Base-by-base conservation (phyloP, 441 rosid genomes). In the Erodium texanum region DNA sequence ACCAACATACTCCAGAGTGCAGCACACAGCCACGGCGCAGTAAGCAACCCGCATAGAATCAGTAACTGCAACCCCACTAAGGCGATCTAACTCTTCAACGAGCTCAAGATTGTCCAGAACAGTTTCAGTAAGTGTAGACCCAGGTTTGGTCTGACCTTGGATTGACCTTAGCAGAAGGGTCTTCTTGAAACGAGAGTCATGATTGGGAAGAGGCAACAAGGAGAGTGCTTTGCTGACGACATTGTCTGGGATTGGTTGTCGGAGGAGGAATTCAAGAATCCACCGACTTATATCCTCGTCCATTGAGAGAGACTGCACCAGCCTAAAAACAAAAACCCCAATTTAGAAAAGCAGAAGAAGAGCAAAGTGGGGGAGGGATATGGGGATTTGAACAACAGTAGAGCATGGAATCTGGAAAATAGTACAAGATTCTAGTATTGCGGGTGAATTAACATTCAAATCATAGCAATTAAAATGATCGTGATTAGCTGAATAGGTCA, bases 11-110 rank as follows among this genome's bases (percentile, higher is more conserved):
- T 75, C 86, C 64, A 77, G 74, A 23, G 86, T 78, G 18, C 89
- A 88, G 68, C 83, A 88, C 66, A 82, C 80, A 1, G 88, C 90
- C 14, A 79, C 86, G 10, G 81, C 78, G 58, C 80, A 68, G 45
- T 79, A 89, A 0, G 92, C 93, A 23, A 58, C 69, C 70, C 78
- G 82, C 80, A 88, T 79, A 52, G 91, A 81, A 3, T 70, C 75
- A 0, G 77, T 41, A 11, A 81, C 72, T 10, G 50, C 23, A 0
- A 24, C 41, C 48, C 84, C 82, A 27, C 73, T 74, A 58, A 69
- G 73, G 58, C 62, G 29, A 16, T 84, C 82, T 71, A 83, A 48
- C 67, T 74, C 80, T 23, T 80, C 85, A 7, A 89, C 56, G 61
- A 41, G 52, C 73, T 84, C 85, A 2, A 91, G 85, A 2, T 68